These are phyloP conservation scores for Oxytropis ochrocephala DNA, from an alignment of 306 rosid species.

Conservation along the genomic window DNA sequence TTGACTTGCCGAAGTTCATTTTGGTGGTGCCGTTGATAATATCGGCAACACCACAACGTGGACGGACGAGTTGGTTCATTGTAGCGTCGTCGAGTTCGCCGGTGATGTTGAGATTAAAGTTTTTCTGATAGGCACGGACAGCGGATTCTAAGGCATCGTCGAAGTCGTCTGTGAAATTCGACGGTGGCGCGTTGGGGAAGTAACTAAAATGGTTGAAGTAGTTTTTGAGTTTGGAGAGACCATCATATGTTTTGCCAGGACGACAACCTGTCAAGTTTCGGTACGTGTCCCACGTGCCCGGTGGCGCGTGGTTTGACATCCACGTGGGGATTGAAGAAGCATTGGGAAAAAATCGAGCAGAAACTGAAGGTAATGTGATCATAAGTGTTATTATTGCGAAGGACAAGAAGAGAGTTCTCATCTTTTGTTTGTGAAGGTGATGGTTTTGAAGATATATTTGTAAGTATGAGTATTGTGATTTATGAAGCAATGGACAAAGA, in stretches of 20 bases:
- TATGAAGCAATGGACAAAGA: neutral
- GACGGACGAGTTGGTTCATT: slow-evolving; percentile 31
- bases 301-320: neutral
- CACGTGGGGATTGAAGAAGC: too few species aligned
- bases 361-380: neutral
- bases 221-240: slow-evolving; percentile 49
- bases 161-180: slow-evolving; percentile 52
- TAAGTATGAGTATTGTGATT: neutral
- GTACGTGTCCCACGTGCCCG: slow-evolving; percentile 51
- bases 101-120: slow-evolving; percentile 62
- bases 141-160: slow-evolving; percentile 48
- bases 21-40: slow-evolving; percentile 50
- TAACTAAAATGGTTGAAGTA: slow-evolving; percentile 71
- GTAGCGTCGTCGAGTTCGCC: slow-evolving; percentile 36
- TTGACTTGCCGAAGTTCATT: slow-evolving; percentile 54
- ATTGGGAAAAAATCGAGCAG: slow-evolving; percentile 41
- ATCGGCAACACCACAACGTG: slow-evolving; percentile 67
- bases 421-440: neutral
- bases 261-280: slow-evolving; percentile 44
- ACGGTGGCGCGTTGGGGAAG: slow-evolving; percentile 36
- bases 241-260: slow-evolving; percentile 35
- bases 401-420: too few species aligned
- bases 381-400: too few species aligned
- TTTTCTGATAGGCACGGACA: slow-evolving; percentile 52
- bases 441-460: neutral